phyloP scores from a whole-genome alignment of 2,329 filamentous ascomycete species.

The Nothomitra cinnamomea region DNA sequence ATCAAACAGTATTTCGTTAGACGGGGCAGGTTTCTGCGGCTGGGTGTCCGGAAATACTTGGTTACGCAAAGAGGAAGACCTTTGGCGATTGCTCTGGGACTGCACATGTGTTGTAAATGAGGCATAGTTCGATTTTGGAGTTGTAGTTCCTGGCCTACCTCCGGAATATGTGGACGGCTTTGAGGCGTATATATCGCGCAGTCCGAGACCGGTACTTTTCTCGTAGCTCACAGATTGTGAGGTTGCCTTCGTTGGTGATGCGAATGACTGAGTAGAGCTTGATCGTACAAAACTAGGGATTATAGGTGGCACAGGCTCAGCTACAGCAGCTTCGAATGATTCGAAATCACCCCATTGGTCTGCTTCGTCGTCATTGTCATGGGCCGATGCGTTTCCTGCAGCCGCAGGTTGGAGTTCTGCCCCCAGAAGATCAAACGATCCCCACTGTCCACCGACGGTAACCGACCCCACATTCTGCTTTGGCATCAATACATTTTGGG shows the following conservation, averaged over 20 bases:
- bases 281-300: neutral
- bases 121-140: neutral
- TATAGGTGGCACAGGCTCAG: neutral
- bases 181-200: neutral
- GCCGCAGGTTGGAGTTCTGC: neutral
- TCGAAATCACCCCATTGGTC: slow-evolving; percentile 6
- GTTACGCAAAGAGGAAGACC: slow-evolving; percentile 1
- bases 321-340: neutral
- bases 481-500: neutral
- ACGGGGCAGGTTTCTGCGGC: neutral
- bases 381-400: neutral
- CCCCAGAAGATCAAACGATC: neutral
- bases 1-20: slow-evolving; percentile 18
- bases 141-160: neutral
- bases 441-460: neutral
- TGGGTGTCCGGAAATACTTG: neutral
- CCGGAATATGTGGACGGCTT: neutral
- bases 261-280: neutral
- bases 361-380: neutral
- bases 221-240: too few relatives aligned
- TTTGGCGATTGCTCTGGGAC: neutral
- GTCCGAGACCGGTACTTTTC: neutral
- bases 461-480: neutral
- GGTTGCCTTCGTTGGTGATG: neutral
- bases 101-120: neutral